Evolutionary conservation across 2,329 filamentous ascomycete species (phyloP), one percentile per base, ranked within the genome.

Genomic region (Lecanicillium sp.): DNA sequence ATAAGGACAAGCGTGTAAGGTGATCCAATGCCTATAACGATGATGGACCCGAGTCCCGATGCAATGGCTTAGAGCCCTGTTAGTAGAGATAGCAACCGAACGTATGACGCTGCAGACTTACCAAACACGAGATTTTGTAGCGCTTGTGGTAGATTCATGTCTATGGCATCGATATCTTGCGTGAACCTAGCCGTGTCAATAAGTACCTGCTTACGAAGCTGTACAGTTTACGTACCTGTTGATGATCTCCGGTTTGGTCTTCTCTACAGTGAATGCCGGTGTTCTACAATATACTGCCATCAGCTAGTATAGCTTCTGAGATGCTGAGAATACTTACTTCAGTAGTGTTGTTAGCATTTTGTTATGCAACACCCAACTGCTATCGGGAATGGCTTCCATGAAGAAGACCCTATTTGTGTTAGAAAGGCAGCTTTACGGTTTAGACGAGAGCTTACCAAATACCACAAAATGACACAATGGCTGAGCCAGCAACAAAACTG

Each of bases 11-110:
- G 20, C 8, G 36, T 33, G 36, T 17, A 38, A 3, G 36, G 36
- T n/a, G 36, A 38, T 5, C 29, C 36, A 13, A 38, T 28, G 11
- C 19, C 36, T 5, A 38, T 38, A 13, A 38, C 36, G 18, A 38
- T 22, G 6, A 38, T 22, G 20, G 36, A 38, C 14, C 29, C 36
- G 15, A 33, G 9, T 9, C 17, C 28, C 4, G 35, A 37, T 14
- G 16, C 35, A 25, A 15, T 20, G 18, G 28, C 35, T 15, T 15
- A 20, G n/a, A 27, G 15, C 4, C 28, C 6, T 7, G 22, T 25
- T 25, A 25, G 22, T 11, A 25, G 7, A 11, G 6, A 25, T 25
- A 11, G 11, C 6, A 11, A 25, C 22, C n/a, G n/a, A 11, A 25
- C 22, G 6, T 7, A 25, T 25, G 22, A 25, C 6, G 22, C 7